Base-by-base conservation (phyloP, 495 filamentous ascomycete species). In the Oleoguttula mirabilis region DNA sequence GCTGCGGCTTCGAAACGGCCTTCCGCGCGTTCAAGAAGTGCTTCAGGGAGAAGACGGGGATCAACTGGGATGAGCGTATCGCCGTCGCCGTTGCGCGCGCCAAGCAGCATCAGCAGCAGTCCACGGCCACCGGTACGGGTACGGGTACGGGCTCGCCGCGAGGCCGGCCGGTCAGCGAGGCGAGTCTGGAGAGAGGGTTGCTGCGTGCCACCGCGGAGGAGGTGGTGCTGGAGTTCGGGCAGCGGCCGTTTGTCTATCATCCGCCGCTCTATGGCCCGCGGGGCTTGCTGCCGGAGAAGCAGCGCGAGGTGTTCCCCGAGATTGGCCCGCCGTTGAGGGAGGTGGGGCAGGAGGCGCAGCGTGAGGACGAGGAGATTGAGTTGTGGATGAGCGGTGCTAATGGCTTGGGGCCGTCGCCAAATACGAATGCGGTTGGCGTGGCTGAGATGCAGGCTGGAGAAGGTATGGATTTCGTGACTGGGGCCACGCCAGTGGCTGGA, bases 61-160 rank as follows among this genome's bases (percentile, higher is more conserved):
- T 59, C 2, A 10, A 50, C n/a, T 63, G 58, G 60, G 51, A 59
- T n/a, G 34, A 53, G 22, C 56, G 60, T n/a, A 27, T 58, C 16
- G 21, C 4, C n/a, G 3, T 10, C 11, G 33, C 43, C 17, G 7
- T 40, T 6, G 47, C 39, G 35, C 24, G 22, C 20, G 30, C 22
- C 8, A 33, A 28, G 12, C 25, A 22, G 28, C 16, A 35, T 4
- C 12, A 25, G 39, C 14, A 21, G 17, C 33, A 27, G n/a, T 2
- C 40, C 1, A 31, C 3, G 20, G 3, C 4, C 23, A 2, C 3
- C 4, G 43, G 15, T 3, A 24, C 23, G 8, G 17, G 28, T 2
- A 19, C 20, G 10, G 36, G 31, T 12, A 22, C 24, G 17, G 37
- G 36, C 21, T 5, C 41, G 8, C 12, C n/a, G 22, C 7, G 16